These are phyloP conservation scores for Dactylellina parvicollis DNA, from an alignment of 2,329 filamentous ascomycete species.

Conservation along the genomic window DNA sequence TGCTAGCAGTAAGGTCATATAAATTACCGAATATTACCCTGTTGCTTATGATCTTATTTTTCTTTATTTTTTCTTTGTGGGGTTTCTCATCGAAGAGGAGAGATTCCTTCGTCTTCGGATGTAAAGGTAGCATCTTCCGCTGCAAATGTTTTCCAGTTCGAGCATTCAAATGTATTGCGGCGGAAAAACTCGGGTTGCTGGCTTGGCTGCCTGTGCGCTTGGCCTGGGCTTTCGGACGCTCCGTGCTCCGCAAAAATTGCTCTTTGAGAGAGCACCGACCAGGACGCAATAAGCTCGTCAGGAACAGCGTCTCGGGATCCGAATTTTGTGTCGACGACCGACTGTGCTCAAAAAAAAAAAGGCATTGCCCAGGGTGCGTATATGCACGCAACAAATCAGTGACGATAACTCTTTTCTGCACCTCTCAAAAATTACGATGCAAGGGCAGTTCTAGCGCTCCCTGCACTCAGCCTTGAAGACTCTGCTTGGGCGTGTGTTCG, in stretches of 20 bases:
- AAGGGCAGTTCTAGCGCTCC: neutral
- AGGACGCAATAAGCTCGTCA: neutral
- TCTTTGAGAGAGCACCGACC: neutral
- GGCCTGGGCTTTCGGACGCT: conserved; percentile 13
- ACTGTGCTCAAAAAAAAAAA: no score
- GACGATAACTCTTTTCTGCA: no score
- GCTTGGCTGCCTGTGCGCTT: neutral
- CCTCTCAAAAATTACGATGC: neutral
- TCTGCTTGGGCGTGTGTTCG: no score
- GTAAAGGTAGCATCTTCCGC: no score
- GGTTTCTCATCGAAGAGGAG: no score
- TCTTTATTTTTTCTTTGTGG: no score
- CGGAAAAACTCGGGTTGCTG: conserved; percentile 26
- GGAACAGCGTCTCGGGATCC: neutral
- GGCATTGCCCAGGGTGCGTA: no score
- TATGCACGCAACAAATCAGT: no score
- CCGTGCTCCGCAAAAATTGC: conserved; percentile 11
- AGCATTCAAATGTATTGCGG: neutral
- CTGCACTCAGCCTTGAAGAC: no score
- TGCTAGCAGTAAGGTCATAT: no score
- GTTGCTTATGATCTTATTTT: no score
- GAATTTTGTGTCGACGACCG: neutral
- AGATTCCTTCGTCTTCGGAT: neutral
- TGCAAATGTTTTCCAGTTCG: conserved; percentile 16
- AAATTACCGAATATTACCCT: no score